phyloP scores from a whole-genome alignment of 306 rosid species.

The Lathyrus aphaca region DNA sequence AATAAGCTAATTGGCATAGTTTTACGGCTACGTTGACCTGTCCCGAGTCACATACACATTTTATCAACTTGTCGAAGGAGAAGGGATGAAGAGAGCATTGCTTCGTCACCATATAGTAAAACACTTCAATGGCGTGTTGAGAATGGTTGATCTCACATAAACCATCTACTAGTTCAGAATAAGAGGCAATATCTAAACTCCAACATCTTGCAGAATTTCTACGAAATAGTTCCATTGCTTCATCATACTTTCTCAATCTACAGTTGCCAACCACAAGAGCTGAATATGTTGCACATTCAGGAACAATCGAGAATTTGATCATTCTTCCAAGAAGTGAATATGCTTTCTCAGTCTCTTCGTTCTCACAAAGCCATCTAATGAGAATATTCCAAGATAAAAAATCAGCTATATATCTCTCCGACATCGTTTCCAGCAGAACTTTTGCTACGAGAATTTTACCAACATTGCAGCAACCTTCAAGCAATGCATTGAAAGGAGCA shows the following conservation, averaged over 20 bases:
- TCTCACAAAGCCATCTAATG: constrained; percentile 67
- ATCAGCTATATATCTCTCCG: constrained; percentile 56
- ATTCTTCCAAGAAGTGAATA: constrained; percentile 68
- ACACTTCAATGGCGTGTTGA: constrained; percentile 61
- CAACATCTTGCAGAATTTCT: constrained; percentile 49
- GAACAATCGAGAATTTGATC: constrained; percentile 57
- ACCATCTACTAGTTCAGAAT: constrained; percentile 67
- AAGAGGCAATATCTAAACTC: constrained; percentile 67
- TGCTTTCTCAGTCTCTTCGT: constrained; percentile 57
- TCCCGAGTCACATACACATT: constrained; percentile 60
- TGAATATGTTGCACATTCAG: constrained; percentile 60
- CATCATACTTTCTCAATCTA: constrained; percentile 53
- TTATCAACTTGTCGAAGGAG: constrained; percentile 62
- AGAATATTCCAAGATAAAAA: constrained; percentile 75
- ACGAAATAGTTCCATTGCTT: constrained; percentile 61
- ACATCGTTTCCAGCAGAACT: constrained; percentile 60
- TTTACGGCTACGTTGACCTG: constrained; percentile 54
- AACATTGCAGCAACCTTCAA: constrained; percentile 69
- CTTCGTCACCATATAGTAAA: constrained; percentile 65
- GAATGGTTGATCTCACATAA: constrained; percentile 58
- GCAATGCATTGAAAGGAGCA: constrained; percentile 72
- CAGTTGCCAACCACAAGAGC: constrained; percentile 78
- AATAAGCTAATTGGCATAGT: constrained; percentile 57
- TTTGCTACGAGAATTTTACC: constrained; percentile 56
- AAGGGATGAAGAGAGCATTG: constrained; percentile 56